phyloP scores from a whole-genome alignment of 306 rosid species.

The Begonia fuchsioides region DNA sequence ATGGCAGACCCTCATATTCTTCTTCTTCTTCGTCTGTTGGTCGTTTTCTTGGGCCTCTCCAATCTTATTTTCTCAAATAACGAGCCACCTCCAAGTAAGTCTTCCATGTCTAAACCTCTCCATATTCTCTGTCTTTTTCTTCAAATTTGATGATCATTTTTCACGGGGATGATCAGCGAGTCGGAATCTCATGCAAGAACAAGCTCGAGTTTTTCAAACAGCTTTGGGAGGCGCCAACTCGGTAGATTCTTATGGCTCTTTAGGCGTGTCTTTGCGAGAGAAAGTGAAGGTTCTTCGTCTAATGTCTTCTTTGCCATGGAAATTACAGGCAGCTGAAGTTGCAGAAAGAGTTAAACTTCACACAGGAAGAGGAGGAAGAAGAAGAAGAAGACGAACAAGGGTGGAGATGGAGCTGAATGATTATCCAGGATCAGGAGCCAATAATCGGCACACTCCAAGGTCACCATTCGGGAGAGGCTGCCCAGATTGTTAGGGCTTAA shows the following conservation, averaged over 20 bases:
- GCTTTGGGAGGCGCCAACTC: slow-evolving; percentile 17
- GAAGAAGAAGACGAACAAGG: slow-evolving; percentile 16
- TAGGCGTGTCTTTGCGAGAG: too few relatives aligned
- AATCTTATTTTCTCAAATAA: slow-evolving; percentile 40
- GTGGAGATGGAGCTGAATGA: slow-evolving; percentile 66
- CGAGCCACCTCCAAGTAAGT: slow-evolving; percentile 62
- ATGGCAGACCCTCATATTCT: background rate
- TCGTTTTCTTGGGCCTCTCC: slow-evolving; percentile 40
- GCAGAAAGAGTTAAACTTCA: slow-evolving; percentile 6
- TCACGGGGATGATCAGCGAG: slow-evolving; percentile 27
- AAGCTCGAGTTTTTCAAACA: slow-evolving; percentile 16
- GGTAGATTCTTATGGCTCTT: slow-evolving; percentile 9
- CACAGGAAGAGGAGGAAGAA: slow-evolving; percentile 10
- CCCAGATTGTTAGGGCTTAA: slow-evolving; percentile 21
- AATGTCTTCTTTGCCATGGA: too few relatives aligned
- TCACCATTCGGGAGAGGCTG: slow-evolving; percentile 27
- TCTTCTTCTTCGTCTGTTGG: slow-evolving; percentile 33
- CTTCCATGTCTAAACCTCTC: background rate
- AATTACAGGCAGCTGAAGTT: slow-evolving; percentile 18
- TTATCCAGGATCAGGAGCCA: slow-evolving; percentile 67
- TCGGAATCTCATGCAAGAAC: slow-evolving; percentile 32
- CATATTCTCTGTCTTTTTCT: slow-evolving; percentile 4
- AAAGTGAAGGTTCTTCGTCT: too few relatives aligned
- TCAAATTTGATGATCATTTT: slow-evolving; percentile 1
- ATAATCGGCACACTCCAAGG: slow-evolving; percentile 81